Conservation (phyloP, 2,329 filamentous ascomycete species). For the Colletotrichum cordylinicola region DNA sequence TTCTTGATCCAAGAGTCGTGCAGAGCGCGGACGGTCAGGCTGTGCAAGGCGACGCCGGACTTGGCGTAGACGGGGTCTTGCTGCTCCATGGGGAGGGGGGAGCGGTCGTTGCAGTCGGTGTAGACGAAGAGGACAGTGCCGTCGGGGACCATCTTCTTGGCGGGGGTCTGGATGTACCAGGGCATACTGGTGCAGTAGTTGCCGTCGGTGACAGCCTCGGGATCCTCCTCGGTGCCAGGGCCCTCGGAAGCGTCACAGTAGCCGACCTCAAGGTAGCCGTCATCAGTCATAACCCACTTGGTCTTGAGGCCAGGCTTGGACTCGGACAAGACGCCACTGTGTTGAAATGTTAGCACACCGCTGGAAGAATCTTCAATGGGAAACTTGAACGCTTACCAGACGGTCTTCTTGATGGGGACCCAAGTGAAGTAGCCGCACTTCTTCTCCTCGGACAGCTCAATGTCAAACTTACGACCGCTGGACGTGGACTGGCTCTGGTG, state of each 20-base stretch:
- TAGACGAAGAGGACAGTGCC: constrained; percentile 23
- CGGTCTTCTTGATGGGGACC: constrained; percentile 18
- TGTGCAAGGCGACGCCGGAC: constrained; percentile 19
- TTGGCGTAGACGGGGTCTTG: constrained; percentile 23
- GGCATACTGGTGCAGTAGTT: constrained; percentile 1
- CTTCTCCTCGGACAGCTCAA: background rate
- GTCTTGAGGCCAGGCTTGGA: background rate
- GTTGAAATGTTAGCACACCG: background rate
- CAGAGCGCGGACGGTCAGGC: background rate
- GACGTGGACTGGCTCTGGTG: background rate
- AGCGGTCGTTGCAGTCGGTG: constrained; percentile 24
- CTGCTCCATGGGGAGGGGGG: constrained; percentile 14
- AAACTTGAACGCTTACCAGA: background rate
- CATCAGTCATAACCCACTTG: background rate
- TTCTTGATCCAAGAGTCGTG: constrained; percentile 23
- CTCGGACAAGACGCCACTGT: constrained; percentile 11
- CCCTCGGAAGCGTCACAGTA: background rate
- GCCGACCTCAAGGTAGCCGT: background rate
- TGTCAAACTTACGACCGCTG: background rate
- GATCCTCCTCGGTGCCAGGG: background rate
- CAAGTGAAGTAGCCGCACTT: constrained; percentile 27
- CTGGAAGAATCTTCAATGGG: background rate
- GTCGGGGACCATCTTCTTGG: background rate
- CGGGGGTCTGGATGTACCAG: background rate
- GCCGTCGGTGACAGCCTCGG: background rate